Evolutionary conservation across 176 grass and related monocot genomes (phyloP), one percentile per base, ranked within the genome.

Genomic region (Oryza glaberrima): DNA sequence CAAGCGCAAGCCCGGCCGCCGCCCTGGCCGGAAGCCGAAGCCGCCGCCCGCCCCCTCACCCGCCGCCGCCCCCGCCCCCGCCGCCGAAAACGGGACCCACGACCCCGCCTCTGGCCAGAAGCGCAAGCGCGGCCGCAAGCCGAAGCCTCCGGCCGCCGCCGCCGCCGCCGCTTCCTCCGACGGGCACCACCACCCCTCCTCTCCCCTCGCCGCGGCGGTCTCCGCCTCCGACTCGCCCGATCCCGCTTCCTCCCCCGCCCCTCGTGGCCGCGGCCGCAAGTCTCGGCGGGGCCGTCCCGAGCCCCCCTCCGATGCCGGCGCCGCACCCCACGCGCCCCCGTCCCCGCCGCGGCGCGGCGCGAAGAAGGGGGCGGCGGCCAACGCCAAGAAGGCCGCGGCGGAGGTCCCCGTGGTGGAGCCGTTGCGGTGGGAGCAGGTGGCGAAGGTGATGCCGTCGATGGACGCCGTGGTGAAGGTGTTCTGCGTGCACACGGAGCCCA

Each of bases 401-500:
- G 88, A 89, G 28, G 36, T 78, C 3, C 88, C 83, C 3, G 35
- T 71, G 10, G 54, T 77, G 38, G 86, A 94, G 12, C 86, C 96
- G 11, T n/a, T 87, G 47, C 84, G 76, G 34, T 95, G 93, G 96
- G 93, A 95, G 43, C 89, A 98, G 81, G 93, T 94, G 32, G 93
- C 77, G 38, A 90, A 45, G 83, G 96, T 90, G 11, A 34, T 90
- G 79, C 96, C 96, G 6, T 95, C 96, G 51, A 98, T 95, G 96
- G 96, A 94, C 8, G 91, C 96, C 8, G 96, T 98, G 20, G 96
- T 98, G 5, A 98, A 98, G 93, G 96, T 98, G 36, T 98, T 98
- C 85, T 98, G 96, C 47, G 91, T 94, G 51, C 93, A 95, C 70
- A 95, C 96, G 9, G 96, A 98, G 85, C 96, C 96, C 5, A 94